Evolutionary conservation across 2,329 filamentous ascomycete species (phyloP), one percentile per base, ranked within the genome.

Genomic region (Chrysosporium queenslandicum): DNA sequence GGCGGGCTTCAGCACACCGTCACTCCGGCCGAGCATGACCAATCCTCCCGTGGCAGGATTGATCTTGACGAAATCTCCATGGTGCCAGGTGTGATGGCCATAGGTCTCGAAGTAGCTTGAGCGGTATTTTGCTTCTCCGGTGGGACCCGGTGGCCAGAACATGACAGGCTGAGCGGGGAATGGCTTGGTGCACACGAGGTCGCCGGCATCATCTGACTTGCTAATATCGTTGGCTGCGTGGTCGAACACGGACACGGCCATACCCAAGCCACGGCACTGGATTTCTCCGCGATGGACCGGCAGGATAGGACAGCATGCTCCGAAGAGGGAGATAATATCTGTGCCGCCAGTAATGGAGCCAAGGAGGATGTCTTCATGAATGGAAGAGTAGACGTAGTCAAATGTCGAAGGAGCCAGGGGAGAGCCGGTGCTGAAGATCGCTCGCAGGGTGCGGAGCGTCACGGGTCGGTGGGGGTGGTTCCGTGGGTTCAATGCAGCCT

Each of bases 241-340:
- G 36, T 80, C 81, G 27, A 76, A 79, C 11, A 65, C 68, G 18
- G 69, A 68, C 11, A 90, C 80, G n/a, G 83, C 82, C 86, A 91
- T 90, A 18, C 85, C 86, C 2, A 91, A 77, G 4, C 83, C 85
- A 8, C 82, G 80, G 55, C 84, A 86, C 67, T 91, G 86, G 45
- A 90, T 87, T 64, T 89, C 83, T 21, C 86, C 86, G 1, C 74
- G 74, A 57, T 81, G 74, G 18, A 91, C 85, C 1, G 86, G 85
- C 1, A 87, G 74, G 3, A 90, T 74, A 0, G 85, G 85, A 52
- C 85, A 91, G 0, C 89, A 86, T 0, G 87, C 84, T 40, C 90
- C 91, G 63, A 97, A 98, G 30, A 97, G 80, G 0, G 90, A 95
- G 58, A 97, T 87, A 61, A 97, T 97, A 66, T 98, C 92, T 2